Percentiles rank a stretch among this genome's conserved stretches.
Evolutionary conservation across 257 asterid species (phyloP).

Genomic region (Penstemon newberryi): DNA sequence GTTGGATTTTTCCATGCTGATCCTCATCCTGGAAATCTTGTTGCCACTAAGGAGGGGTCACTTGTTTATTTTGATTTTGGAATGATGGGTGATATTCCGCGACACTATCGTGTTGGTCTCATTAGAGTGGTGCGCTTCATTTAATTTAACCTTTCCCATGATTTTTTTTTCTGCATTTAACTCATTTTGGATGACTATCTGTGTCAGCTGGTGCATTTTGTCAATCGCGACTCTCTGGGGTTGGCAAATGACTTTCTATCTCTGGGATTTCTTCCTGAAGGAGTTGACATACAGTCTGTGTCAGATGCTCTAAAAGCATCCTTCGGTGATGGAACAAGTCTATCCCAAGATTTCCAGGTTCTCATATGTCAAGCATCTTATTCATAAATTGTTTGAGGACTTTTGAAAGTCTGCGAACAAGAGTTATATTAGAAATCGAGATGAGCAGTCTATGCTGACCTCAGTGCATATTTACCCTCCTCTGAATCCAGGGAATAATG

Average conservation of each 20-base stretch:
- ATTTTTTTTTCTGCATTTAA: background rate
- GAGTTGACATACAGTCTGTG: slow-evolving; percentile 66
- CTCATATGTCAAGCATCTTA: background rate
- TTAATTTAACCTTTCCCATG: slow-evolving; percentile 17
- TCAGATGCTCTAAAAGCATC: slow-evolving; percentile 85
- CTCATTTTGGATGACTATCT: slow-evolving; percentile 20
- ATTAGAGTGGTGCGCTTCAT: slow-evolving; percentile 72
- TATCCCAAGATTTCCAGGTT: slow-evolving; percentile 96
- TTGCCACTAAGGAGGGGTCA: slow-evolving; percentile 78
- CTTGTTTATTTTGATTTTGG: slow-evolving; percentile 99
- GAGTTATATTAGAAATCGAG: background rate
- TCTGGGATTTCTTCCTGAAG: slow-evolving; percentile 94
- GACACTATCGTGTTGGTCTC: slow-evolving; percentile 95
- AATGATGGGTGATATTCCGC: slow-evolving; percentile 99
- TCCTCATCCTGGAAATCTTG: slow-evolving; percentile 99
- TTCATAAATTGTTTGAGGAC: slow-evolving; percentile 6
- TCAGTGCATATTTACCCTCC: slow-evolving; percentile 18
- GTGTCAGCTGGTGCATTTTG: slow-evolving; percentile 93
- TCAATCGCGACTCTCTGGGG: slow-evolving; percentile 89
- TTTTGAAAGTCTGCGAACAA: slow-evolving; percentile 2
- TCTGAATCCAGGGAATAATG: slow-evolving; percentile 78
- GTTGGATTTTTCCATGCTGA: slow-evolving; percentile 99
- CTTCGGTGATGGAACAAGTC: slow-evolving; percentile 76
- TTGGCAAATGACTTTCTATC: slow-evolving; percentile 93
- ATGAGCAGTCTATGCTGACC: background rate